Conservation (phyloP, 176 grass and related monocot genomes). For the Carex parvula region DNA sequence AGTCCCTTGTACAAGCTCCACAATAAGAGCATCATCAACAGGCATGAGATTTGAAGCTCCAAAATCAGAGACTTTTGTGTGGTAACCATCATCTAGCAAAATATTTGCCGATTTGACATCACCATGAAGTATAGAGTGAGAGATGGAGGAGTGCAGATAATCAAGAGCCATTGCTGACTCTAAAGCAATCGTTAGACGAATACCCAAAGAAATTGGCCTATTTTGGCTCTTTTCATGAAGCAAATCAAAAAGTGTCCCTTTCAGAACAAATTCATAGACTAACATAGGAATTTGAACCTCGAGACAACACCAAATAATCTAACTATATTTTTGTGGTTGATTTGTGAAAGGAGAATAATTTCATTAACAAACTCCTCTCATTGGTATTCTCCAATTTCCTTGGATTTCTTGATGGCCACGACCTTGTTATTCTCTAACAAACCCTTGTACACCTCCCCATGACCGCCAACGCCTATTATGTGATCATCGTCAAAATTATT, state of each 20-base stretch:
- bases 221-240: not conserved
- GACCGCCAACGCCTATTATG: not conserved
- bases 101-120: conserved; percentile 19
- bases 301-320: conserved; percentile 8
- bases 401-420: conserved; percentile 9
- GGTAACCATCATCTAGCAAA: not conserved
- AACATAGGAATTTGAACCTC: conserved; percentile 36
- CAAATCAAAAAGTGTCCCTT: not conserved
- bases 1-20: not conserved
- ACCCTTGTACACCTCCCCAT: not conserved
- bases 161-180: not conserved
- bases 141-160: not conserved
- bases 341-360: conserved; percentile 20
- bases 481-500: conserved; percentile 22
- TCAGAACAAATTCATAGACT: conserved; percentile 28
- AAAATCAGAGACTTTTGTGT: not conserved
- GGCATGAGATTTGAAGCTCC: conserved; percentile 4
- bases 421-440: not conserved
- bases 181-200: not conserved
- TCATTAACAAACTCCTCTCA: conserved; percentile 32
- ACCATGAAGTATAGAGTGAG: conserved; percentile 16
- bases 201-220: not conserved
- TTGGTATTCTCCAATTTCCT: not conserved
- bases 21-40: not conserved
- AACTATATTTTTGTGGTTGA: conserved; percentile 18